Percentiles rank a stretch among this genome's conserved stretches.
phyloP scores from a whole-genome alignment of 2,329 filamentous ascomycete genomes.

The Trichoderma atrobrunneum region DNA sequence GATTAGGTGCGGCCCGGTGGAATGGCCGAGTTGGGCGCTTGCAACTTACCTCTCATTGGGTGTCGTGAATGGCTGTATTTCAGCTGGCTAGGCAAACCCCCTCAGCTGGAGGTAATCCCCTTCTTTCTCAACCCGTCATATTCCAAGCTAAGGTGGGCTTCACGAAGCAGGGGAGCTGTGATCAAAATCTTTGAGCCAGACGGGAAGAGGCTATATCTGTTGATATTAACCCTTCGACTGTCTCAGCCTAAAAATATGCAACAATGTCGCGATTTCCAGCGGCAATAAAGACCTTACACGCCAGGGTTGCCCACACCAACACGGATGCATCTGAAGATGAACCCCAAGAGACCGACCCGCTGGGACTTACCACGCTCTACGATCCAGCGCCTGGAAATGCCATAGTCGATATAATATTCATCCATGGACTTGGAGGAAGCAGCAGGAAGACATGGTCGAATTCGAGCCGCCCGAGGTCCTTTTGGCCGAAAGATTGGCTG shows the following conservation, averaged over 20 bases:
- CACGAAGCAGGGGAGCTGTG: neutral
- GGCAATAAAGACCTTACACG: neutral
- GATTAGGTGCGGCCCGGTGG: neutral
- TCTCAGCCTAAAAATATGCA: neutral
- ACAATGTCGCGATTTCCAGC: constrained; percentile 1
- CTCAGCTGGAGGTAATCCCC: neutral
- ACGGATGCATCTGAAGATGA: neutral
- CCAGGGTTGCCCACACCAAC: neutral
- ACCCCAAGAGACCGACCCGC: neutral
- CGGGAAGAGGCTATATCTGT: neutral
- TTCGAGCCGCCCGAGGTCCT: neutral
- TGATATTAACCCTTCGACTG: neutral
- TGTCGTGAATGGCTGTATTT: neutral
- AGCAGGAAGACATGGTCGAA: constrained; percentile 18
- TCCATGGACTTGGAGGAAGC: constrained; percentile 17
- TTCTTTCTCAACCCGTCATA: neutral
- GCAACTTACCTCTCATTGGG: neutral
- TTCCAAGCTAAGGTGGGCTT: neutral
- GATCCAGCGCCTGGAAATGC: neutral
- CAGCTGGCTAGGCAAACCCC: neutral
- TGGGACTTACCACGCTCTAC: constrained; percentile 14
- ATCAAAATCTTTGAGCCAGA: neutral
- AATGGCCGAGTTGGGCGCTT: neutral
- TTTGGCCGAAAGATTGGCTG: constrained; percentile 18
- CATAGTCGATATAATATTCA: constrained; percentile 14